Percentiles rank a stretch among this genome's conserved stretches.
Conservation (phyloP, 1,139 yeast genomes). For the Yamadazyma sp. region DNA sequence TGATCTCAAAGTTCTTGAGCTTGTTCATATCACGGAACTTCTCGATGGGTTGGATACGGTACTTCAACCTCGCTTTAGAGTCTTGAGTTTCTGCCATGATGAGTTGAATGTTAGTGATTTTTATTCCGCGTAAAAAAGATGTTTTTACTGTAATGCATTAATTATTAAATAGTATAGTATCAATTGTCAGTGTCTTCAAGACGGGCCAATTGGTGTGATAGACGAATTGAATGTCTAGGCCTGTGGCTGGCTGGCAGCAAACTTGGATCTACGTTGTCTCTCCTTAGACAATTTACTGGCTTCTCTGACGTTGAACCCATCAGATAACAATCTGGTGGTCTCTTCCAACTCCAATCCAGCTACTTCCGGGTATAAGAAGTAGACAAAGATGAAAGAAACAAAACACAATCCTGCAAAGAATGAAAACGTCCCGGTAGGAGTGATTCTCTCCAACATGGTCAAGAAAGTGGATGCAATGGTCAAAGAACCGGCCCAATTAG, state of each 20-base stretch:
- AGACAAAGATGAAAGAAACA: slow-evolving; percentile 68
- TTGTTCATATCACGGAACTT: slow-evolving; percentile 30
- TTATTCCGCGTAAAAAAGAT: background rate
- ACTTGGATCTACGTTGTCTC: slow-evolving; percentile 24
- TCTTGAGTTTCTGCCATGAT: background rate
- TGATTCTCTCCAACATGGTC: slow-evolving; percentile 88
- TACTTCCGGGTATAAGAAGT: slow-evolving; percentile 87
- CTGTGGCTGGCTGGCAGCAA: slow-evolving; percentile 1
- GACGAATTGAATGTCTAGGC: background rate
- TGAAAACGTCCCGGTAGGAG: slow-evolving; percentile 93
- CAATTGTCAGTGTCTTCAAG: background rate
- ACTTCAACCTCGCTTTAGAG: background rate
- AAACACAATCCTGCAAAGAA: slow-evolving; percentile 82
- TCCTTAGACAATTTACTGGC: slow-evolving; percentile 63
- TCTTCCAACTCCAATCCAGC: slow-evolving; percentile 90
- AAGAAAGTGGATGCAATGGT: slow-evolving; percentile 88
- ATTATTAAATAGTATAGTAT: background rate
- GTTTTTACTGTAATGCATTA: background rate
- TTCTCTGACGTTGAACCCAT: slow-evolving; percentile 81
- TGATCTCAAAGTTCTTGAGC: slow-evolving; percentile 31
- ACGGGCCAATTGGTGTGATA: too few relatives aligned
- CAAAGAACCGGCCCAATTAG: slow-evolving; percentile 94
- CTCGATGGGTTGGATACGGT: slow-evolving; percentile 14
- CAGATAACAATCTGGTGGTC: slow-evolving; percentile 73
- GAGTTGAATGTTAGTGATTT: background rate